These are phyloP conservation scores for Melocanna baccifera DNA, from an alignment of 176 grass and related monocot species.

Conservation along the genomic window DNA sequence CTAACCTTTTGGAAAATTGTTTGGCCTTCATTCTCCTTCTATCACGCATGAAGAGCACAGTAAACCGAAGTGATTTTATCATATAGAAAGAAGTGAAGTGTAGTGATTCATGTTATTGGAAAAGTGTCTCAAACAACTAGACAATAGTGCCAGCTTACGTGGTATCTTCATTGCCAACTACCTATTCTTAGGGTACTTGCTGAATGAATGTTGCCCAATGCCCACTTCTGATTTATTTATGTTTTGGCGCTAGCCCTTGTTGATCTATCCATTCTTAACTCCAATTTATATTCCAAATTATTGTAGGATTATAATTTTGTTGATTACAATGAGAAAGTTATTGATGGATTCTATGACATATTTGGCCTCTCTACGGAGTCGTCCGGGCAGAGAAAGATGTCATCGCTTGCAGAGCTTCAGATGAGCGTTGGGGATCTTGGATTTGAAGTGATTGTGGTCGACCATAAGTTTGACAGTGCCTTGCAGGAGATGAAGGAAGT, in stretches of 20 bases:
- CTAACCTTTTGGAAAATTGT: background rate
- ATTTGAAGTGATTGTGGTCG: slow-evolving; percentile 89
- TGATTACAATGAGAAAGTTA: slow-evolving; percentile 87
- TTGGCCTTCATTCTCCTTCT: background rate
- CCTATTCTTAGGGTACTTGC: slow-evolving; percentile 7
- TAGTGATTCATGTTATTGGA: background rate
- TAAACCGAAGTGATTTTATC: background rate
- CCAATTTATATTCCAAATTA: slow-evolving; percentile 13
- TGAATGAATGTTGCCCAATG: background rate
- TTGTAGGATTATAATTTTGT: slow-evolving; percentile 80
- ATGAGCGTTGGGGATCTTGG: slow-evolving; percentile 75
- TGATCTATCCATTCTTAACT: slow-evolving; percentile 17
- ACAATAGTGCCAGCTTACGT: background rate
- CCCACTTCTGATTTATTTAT: slow-evolving; percentile 7
- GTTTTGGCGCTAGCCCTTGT: background rate
- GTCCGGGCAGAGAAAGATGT: slow-evolving; percentile 51
- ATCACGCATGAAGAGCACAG: background rate
- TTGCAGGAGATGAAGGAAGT: slow-evolving; percentile 78
- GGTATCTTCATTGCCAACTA: slow-evolving; percentile 8
- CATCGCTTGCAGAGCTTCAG: slow-evolving; percentile 75
- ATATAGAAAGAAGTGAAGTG: slow-evolving; percentile 16
- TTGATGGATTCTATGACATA: slow-evolving; percentile 94
- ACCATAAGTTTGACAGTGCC: slow-evolving; percentile 60
- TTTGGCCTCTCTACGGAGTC: slow-evolving; percentile 45
- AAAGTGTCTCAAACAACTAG: background rate